Evolutionary conservation across 2,329 filamentous ascomycete genomes (phyloP), one percentile per base, ranked within the genome.

Genomic region (Neoascochyta sp.): DNA sequence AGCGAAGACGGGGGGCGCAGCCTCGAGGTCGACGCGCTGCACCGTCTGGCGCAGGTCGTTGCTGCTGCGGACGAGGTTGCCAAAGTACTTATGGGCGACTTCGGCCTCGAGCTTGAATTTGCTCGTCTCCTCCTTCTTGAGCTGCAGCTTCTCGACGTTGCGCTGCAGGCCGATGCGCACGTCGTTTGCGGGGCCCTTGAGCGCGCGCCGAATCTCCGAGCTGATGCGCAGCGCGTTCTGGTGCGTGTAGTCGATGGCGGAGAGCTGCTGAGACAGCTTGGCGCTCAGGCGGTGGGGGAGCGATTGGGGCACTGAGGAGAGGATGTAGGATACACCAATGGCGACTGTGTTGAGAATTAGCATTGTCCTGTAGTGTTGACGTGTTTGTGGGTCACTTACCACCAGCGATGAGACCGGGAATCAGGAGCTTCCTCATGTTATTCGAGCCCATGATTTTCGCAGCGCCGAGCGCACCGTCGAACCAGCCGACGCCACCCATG

Each of bases 231-330:
- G 72, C 24, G 88, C 80, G 67, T 98, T 98, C 45, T 78, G 68
- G 63, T 98, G 92, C 1, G 92, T 86, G 58, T 96, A 98, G 67
- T 98, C 92, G 54, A 95, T 80, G 11, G 83, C 76, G 6, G 76
- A 69, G 20, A 98, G 80, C 52, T 88, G 86, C 17, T 78, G 70
- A 2, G 87, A 82, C 36, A 98, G 84, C 67, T 96, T 96, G 54
- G 75, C 75, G 22, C 83, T 83, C 5, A 98, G 77, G 8, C 88
- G 87, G 30, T 82, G 83, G 2, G 92, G 92, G 1, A 98, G 78
- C 1, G 90, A 92, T 31, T 83, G 78, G 12, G 92, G 92, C 43
- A 98, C 93, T 43, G 90, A 86, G 35, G 82, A 80, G 14, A 98
- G 69, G 34, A 94, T 71, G 61, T 94, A 96, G 38, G 81, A 82